Base-by-base conservation (phyloP, 108 stramenopile species). In the Nitzschia palea region DNA sequence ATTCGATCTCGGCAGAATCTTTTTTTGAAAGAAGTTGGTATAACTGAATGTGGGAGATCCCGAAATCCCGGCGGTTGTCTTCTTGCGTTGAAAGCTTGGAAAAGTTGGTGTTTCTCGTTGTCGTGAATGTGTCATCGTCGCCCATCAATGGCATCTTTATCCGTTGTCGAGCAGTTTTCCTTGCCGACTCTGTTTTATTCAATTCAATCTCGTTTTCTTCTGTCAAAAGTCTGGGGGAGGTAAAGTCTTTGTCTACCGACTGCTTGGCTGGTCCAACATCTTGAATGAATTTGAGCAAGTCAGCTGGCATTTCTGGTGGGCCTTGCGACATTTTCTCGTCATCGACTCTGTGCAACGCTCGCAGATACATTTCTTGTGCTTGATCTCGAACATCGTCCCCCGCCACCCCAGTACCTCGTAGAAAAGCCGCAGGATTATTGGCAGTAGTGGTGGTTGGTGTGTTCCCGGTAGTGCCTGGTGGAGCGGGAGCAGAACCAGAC, bases 81-180 rank as follows among this genome's bases (percentile, higher is more conserved):
- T 30, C 55, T 44, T 53, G n/a, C 4, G n/a, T 18, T 18, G 42
- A 34, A 10, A 10, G 2, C 0, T 25, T 33, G 5, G 62, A 58
- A 45, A 77, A 82, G 45, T 73, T 73, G 20, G 80, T 82, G 22
- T 75, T 77, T 63, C 69, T 57, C 35, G 55, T 68, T 18, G 75
- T 73, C 2, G 72, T 57, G 60, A 63, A 77, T 25, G 27, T 43
- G 10, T 69, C 42, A 36, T 77, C 67, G 4, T 59, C 59, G 22
- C 70, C 76, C 61, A 71, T 71, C 25, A 82, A 45, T 6, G 67
- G 67, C 80, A 82, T 77, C 15, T 58, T 35, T 0, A 55, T 35
- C 2, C 65, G 48, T 54, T 63, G 23, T 63, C 64, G 17, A 23
- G 73, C 18, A 18, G 14, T 40, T 28, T 30, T 48, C n/a, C 66